Evolutionary conservation across 2,329 filamentous ascomycete species (phyloP).

Genomic region (Knoxdaviesia capensis): DNA sequence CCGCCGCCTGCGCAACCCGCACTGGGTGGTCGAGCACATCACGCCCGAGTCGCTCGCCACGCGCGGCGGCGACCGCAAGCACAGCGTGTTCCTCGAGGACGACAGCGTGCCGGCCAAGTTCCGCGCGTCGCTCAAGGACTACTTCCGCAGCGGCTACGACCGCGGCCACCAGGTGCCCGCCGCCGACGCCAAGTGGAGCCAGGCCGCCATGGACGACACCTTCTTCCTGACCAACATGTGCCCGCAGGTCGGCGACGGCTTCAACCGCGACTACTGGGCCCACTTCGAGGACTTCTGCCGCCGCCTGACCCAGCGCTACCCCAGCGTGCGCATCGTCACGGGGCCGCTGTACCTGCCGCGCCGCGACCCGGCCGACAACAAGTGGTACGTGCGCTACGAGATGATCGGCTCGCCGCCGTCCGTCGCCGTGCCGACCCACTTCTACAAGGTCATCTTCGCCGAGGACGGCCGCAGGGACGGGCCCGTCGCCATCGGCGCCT

Average conservation of each 20-base stretch:
- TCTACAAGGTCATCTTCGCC: conserved; percentile 97
- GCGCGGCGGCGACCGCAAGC: conserved; percentile 62
- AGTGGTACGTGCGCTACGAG: conserved; percentile 92
- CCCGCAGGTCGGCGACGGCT: conserved; percentile 92
- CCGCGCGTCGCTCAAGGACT: conserved; percentile 79
- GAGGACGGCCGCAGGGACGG: conserved; percentile 56
- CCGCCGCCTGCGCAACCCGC: conserved; percentile 72
- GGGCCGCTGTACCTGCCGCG: conserved; percentile 85
- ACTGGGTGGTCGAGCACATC: conserved; percentile 94
- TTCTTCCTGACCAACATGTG: conserved; percentile 95
- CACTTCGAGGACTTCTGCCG: conserved; percentile 97
- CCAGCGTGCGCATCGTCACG: conserved; percentile 77
- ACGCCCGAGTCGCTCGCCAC: conserved; percentile 63
- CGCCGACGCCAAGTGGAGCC: conserved; percentile 89
- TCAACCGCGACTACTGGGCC: conserved; percentile 98
- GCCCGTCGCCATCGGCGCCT: conserved; percentile 76
- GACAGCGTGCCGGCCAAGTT: conserved; percentile 61
- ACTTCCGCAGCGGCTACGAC: conserved; percentile 87
- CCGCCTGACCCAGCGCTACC: conserved; percentile 59
- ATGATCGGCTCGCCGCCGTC: conserved; percentile 87
- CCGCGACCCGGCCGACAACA: conserved; percentile 61
- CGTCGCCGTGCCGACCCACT: conserved; percentile 91
- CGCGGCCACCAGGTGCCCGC: conserved; percentile 93
- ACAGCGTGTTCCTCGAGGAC: conserved; percentile 74
- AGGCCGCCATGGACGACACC: conserved; percentile 84